These are phyloP conservation scores for Laguncularia racemosa DNA, from an alignment of 345 rosid genomes.

Conservation along the genomic window DNA sequence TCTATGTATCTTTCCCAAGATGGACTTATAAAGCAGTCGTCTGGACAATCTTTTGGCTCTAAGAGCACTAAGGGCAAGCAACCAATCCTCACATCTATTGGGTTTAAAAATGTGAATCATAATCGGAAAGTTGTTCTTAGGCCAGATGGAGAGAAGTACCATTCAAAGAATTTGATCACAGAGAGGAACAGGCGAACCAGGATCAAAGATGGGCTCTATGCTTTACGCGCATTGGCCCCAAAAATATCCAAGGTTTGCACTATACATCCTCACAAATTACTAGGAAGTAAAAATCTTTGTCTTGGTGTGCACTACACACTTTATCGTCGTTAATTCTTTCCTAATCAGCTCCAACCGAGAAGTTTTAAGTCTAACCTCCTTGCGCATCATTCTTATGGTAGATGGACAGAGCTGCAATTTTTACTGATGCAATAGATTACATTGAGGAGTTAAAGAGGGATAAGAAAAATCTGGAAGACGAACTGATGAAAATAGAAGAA, in stretches of 20 bases:
- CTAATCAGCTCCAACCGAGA: not conserved
- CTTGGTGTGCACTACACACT: not conserved
- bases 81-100: conserved; percentile 11
- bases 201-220: conserved; percentile 42
- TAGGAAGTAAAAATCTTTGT: not conserved
- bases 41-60: conserved; percentile 14
- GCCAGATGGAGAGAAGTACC: conserved; percentile 23
- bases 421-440: conserved; percentile 72
- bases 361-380: not conserved
- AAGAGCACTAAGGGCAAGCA: conserved; percentile 14
- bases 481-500: conserved; percentile 45
- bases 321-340: not conserved
- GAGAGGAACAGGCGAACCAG: conserved; percentile 75
- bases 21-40: conserved; percentile 14
- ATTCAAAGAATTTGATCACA: conserved; percentile 67
- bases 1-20: conserved; percentile 14
- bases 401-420: conserved; percentile 70
- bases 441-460: conserved; percentile 43
- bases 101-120: conserved; percentile 9
- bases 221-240: conserved; percentile 66
- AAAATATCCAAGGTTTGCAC: conserved; percentile 67
- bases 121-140: conserved; percentile 15
- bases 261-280: conserved; percentile 1
- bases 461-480: conserved; percentile 45
- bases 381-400: conserved; percentile 15